These are phyloP conservation scores for Coccomyxa sp. DNA, from an alignment of 139 green algal species.

Conservation along the genomic window DNA sequence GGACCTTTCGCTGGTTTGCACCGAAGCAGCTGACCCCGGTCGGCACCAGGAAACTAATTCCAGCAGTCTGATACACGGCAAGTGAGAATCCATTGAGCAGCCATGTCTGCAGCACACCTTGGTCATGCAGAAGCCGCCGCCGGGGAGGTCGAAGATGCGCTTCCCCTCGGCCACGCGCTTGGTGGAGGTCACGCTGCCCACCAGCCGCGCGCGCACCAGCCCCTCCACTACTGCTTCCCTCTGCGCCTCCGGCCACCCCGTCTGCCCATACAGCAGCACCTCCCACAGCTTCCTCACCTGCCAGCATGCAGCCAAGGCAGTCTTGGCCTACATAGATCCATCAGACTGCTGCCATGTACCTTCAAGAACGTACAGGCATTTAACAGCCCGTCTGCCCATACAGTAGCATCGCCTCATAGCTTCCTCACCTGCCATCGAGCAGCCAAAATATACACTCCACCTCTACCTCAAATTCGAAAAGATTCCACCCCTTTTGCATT, in stretches of 20 bases:
- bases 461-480: not conserved
- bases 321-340: not conserved
- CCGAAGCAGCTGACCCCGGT: not conserved
- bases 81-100: not conserved
- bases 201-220: conserved; percentile 20
- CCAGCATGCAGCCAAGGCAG: not conserved
- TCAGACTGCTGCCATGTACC: not conserved
- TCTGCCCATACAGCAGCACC: conserved; percentile 42
- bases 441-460: not conserved
- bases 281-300: conserved; percentile 53
- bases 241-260: not conserved
- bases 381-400: not conserved
- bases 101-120: not conserved
- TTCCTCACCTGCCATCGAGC: not conserved
- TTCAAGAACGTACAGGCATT: not conserved
- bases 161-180: conserved; percentile 27
- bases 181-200: not conserved
- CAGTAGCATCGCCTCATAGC: not conserved
- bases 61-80: not conserved
- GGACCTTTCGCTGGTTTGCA: not conserved
- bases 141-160: conserved; percentile 14
- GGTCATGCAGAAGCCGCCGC: conserved; percentile 27
- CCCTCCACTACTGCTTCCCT: conserved; percentile 12
- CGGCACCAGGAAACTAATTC: not conserved
- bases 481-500: no score